phyloP scores from a whole-genome alignment of 106 monocot species.

The Dendrobium nobile region DNA sequence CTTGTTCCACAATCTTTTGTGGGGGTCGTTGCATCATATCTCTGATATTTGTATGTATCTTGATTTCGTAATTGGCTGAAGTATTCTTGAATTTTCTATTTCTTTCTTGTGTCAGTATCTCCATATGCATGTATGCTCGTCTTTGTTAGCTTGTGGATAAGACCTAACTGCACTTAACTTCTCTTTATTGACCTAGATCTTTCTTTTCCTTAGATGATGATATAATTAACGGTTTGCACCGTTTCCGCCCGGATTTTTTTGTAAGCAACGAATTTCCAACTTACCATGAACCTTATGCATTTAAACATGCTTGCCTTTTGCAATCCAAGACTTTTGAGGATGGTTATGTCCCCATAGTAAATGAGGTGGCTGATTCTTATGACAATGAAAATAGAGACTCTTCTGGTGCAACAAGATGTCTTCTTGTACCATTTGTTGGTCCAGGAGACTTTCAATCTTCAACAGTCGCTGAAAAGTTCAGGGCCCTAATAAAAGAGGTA shows the following conservation, averaged over 20 bases:
- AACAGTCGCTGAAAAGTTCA: slow-evolving; percentile 32
- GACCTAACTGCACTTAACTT: neutral
- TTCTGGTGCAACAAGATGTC: slow-evolving; percentile 23
- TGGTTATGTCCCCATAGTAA: slow-evolving; percentile 10
- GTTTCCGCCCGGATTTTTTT: slow-evolving; percentile 50
- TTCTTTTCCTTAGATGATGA: slow-evolving; percentile 48
- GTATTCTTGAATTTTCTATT: slow-evolving; percentile 4
- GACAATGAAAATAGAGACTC: neutral
- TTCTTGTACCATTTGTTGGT: slow-evolving; percentile 58
- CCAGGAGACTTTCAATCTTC: slow-evolving; percentile 28
- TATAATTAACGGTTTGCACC: slow-evolving; percentile 44
- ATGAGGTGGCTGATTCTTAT: slow-evolving; percentile 11
- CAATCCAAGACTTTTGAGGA: slow-evolving; percentile 12
- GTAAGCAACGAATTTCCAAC: slow-evolving; percentile 22
- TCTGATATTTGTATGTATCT: slow-evolving; percentile 63
- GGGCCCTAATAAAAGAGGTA: slow-evolving; percentile 55
- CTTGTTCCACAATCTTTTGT: slow-evolving; percentile 49
- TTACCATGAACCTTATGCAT: slow-evolving; percentile 36
- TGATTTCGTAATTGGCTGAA: neutral
- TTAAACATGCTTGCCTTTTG: slow-evolving; percentile 46
- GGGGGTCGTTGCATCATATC: slow-evolving; percentile 48
- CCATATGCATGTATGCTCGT: neutral
- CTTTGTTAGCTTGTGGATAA: neutral
- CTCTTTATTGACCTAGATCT: neutral
- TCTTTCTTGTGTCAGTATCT: neutral